Percentiles rank a stretch among this genome's conserved stretches.
These are phyloP conservation scores for Claviceps sp. DNA, from an alignment of 2,329 filamentous ascomycete genomes.

Conservation along the genomic window DNA sequence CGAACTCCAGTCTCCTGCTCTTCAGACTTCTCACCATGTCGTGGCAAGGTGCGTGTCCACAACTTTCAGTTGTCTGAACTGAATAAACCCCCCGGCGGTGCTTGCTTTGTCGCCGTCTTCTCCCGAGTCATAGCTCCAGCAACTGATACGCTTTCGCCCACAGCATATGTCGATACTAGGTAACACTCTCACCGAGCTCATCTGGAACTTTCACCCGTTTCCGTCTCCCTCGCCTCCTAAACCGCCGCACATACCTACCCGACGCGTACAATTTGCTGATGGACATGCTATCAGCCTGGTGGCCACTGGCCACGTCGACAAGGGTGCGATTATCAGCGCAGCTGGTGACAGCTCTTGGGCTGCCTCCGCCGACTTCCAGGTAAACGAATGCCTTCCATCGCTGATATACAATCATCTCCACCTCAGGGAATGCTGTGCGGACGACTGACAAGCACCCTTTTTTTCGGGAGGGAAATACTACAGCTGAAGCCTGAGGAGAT, in stretches of 20 bases:
- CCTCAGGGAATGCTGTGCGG: neutral
- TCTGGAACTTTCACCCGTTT: neutral
- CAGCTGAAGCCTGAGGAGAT: slow-evolving; percentile 39
- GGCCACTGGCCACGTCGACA: slow-evolving; percentile 64
- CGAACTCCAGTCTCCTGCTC: neutral
- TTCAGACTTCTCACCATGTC: slow-evolving; percentile 40
- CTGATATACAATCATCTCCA: slow-evolving; percentile 13
- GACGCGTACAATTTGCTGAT: slow-evolving; percentile 9
- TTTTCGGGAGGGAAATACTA: neutral
- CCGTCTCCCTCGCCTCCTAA: neutral
- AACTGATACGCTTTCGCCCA: slow-evolving; percentile 9
- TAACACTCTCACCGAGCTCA: slow-evolving; percentile 16
- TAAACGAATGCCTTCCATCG: slow-evolving; percentile 25
- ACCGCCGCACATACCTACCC: slow-evolving; percentile 9
- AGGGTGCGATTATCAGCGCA: slow-evolving; percentile 70
- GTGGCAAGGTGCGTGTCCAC: slow-evolving; percentile 51
- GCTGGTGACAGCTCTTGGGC: slow-evolving; percentile 78
- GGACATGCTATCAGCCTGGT: slow-evolving; percentile 49
- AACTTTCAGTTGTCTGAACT: slow-evolving; percentile 1
- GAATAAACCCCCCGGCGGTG: neutral
- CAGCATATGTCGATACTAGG: slow-evolving; percentile 40
- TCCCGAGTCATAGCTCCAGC: neutral
- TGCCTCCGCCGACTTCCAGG: slow-evolving; percentile 53
- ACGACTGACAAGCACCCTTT: neutral
- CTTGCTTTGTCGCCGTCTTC: slow-evolving; percentile 11